A percentile compares a stretch with the other conserved stretches of the same genome.
Evolutionary conservation across 345 rosid genomes (phyloP).

Genomic region (Aquilaria yunnanensis): DNA sequence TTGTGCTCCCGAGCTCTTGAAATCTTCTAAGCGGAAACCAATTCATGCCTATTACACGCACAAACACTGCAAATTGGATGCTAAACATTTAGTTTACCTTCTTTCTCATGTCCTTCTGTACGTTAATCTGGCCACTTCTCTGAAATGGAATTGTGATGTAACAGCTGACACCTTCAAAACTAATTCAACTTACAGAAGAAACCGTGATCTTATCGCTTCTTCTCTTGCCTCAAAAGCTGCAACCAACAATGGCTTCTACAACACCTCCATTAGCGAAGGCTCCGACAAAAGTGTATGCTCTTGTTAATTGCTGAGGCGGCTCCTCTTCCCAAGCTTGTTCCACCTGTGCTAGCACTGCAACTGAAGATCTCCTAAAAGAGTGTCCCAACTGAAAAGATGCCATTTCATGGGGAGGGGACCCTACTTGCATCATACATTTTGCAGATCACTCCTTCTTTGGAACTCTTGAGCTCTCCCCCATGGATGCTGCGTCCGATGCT

Average conservation of each 20-base stretch:
- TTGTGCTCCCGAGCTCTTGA: background rate
- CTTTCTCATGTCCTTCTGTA: background rate
- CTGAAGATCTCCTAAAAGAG: background rate
- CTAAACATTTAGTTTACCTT: background rate
- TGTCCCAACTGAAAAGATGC: background rate
- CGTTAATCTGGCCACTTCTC: background rate
- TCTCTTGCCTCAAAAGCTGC: constrained; percentile 9
- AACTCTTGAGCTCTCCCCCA: too few relatives aligned
- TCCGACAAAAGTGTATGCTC: constrained; percentile 9
- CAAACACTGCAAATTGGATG: background rate
- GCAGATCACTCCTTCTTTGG: too few relatives aligned
- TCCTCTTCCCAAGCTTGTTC: background rate
- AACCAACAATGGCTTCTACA: constrained; percentile 1
- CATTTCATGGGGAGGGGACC: background rate
- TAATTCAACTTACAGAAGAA: constrained; percentile 1
- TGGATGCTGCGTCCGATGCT: too few relatives aligned
- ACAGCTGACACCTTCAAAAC: too few relatives aligned
- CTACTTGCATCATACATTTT: too few relatives aligned
- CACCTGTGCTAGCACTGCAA: too few relatives aligned
- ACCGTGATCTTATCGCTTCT: constrained; percentile 8
- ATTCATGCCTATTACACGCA: background rate
- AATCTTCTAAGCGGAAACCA: background rate
- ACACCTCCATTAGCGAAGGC: background rate
- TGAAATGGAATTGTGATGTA: background rate
- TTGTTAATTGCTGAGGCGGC: constrained; percentile 18